phyloP scores from a whole-genome alignment of 2,329 filamentous ascomycete species.

The Fusarium keratoplasticum region DNA sequence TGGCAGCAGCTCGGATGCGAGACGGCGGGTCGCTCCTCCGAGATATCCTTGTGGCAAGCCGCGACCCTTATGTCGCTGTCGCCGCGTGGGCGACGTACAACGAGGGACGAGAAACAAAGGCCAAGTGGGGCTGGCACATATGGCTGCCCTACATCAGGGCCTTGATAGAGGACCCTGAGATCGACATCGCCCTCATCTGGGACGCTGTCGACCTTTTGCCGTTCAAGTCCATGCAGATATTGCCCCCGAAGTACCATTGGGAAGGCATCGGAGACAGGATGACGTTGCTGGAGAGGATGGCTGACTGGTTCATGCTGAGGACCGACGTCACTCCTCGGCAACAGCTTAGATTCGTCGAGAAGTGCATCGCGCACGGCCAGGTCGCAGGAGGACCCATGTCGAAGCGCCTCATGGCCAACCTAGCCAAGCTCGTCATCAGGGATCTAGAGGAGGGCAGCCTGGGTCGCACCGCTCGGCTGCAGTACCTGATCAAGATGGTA shows the following conservation, averaged over 20 bases:
- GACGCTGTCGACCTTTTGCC: constrained; percentile 41
- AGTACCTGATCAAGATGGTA: constrained; percentile 46
- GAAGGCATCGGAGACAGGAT: constrained; percentile 21
- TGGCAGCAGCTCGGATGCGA: background rate
- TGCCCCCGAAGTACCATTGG: background rate
- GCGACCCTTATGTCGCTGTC: constrained; percentile 8
- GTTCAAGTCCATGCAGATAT: background rate
- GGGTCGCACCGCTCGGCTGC: constrained; percentile 48
- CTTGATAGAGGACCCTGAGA: constrained; percentile 48
- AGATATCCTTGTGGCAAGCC: background rate
- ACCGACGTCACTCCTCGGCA: constrained; percentile 46
- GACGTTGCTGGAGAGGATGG: constrained; percentile 47
- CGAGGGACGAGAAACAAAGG: background rate
- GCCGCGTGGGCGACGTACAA: constrained; percentile 27
- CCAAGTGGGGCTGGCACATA: constrained; percentile 48
- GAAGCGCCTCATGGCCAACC: constrained; percentile 39
- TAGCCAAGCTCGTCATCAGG: constrained; percentile 45
- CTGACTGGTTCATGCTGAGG: constrained; percentile 45
- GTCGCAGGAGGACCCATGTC: constrained; percentile 39
- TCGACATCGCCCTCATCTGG: constrained; percentile 44
- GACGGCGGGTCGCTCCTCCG: background rate
- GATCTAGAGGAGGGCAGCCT: constrained; percentile 50
- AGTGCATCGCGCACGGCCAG: constrained; percentile 42
- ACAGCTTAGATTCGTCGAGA: constrained; percentile 46
- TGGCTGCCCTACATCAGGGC: constrained; percentile 49